Evolutionary conservation across 495 filamentous ascomycete genomes (phyloP).

Genomic region (Penicillium antarcticum): DNA sequence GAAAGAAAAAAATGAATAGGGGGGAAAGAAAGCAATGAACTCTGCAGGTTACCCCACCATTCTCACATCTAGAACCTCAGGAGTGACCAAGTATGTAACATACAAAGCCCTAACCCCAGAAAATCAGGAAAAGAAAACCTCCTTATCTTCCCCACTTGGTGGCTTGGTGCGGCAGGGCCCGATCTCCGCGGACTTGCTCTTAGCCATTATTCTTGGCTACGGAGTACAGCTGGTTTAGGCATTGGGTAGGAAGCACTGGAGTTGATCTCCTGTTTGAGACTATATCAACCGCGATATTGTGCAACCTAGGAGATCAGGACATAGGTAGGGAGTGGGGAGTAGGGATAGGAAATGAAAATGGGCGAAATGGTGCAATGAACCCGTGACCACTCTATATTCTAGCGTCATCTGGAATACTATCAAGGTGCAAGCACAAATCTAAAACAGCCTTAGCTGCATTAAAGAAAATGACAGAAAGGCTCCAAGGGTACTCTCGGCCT

Average conservation of each 20-base stretch:
- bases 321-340: too few species aligned
- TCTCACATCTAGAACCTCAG: slow-evolving; percentile 1
- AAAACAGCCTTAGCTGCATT: too few species aligned
- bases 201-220: too few species aligned
- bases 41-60: not conserved
- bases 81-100: not conserved
- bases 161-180: slow-evolving; percentile 15
- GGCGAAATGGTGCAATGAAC: not conserved
- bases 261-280: too few species aligned
- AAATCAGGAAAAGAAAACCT: not conserved
- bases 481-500: too few species aligned
- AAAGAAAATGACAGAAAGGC: too few species aligned
- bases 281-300: too few species aligned
- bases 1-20: not conserved
- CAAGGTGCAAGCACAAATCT: too few species aligned
- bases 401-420: not conserved
- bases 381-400: not conserved
- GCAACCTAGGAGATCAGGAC: too few species aligned
- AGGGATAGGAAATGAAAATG: too few species aligned
- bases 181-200: slow-evolving; percentile 21
- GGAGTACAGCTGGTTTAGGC: too few species aligned
- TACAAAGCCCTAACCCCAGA: not conserved
- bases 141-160: slow-evolving; percentile 16
- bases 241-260: too few species aligned
- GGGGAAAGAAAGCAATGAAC: not conserved